These are phyloP conservation scores for Tremellales sp. DNA, from an alignment of 1,284 basidiomycete species.

Conservation along the genomic window DNA sequence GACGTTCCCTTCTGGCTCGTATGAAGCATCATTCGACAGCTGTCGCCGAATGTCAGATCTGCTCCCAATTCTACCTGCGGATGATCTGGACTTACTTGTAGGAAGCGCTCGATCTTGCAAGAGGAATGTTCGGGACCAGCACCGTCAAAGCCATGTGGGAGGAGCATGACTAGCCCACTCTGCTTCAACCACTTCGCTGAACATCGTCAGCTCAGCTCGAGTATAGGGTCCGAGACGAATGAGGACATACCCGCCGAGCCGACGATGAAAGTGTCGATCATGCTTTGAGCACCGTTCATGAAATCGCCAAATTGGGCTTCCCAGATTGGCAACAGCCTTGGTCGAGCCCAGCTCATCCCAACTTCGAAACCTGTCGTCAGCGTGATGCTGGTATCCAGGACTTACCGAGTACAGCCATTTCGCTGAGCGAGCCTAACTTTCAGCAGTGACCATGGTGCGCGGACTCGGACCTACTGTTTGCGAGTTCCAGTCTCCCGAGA, in stretches of 20 bases:
- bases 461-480: conserved; percentile 68
- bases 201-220: conserved; percentile 1
- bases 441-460: background rate
- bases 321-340: conserved; percentile 76
- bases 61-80: background rate
- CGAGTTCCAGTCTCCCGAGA: conserved; percentile 67
- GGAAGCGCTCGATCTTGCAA: conserved; percentile 75
- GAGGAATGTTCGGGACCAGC: conserved; percentile 89
- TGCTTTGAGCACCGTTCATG: conserved; percentile 81
- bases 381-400: conserved; percentile 7
- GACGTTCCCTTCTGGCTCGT: conserved; percentile 20
- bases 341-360: conserved; percentile 79
- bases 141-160: conserved; percentile 83
- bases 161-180: conserved; percentile 77
- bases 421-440: conserved; percentile 68
- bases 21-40: background rate
- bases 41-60: background rate
- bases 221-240: too few relatives aligned
- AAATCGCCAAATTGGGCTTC: conserved; percentile 88
- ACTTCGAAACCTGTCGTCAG: conserved; percentile 63
- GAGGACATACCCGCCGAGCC: conserved; percentile 73
- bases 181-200: conserved; percentile 90
- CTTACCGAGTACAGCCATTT: conserved; percentile 76
- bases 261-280: conserved; percentile 80
- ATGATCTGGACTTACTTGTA: conserved; percentile 59